These are phyloP conservation scores for Agapanthus africanus DNA, from an alignment of 106 monocot species.

Conservation along the genomic window DNA sequence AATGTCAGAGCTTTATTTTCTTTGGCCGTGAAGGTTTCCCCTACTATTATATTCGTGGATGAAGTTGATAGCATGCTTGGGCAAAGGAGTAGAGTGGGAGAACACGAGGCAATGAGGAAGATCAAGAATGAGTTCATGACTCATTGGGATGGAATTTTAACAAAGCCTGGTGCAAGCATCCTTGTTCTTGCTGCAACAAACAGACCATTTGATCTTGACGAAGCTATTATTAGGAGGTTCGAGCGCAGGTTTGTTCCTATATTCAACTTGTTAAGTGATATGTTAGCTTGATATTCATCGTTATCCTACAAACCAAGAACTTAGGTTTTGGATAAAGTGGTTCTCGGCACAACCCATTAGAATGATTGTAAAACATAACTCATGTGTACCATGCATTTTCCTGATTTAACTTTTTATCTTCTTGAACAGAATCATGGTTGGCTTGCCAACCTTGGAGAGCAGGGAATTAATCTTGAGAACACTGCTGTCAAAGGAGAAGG, in stretches of 20 bases:
- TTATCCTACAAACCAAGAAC: background rate
- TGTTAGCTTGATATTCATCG: background rate
- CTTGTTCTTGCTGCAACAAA: conserved; percentile 62
- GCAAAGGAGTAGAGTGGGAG: conserved; percentile 28
- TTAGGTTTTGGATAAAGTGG: background rate
- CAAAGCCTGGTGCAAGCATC: conserved; percentile 33
- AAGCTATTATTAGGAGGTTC: conserved; percentile 54
- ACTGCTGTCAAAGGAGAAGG: conserved; percentile 43
- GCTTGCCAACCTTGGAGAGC: conserved; percentile 37
- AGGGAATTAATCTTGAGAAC: conserved; percentile 42
- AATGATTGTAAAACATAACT: background rate
- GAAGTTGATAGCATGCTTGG: conserved; percentile 66
- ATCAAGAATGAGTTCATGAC: conserved; percentile 61
- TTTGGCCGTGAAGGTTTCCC: conserved; percentile 45
- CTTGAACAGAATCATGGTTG: conserved; percentile 47
- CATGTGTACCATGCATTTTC: background rate
- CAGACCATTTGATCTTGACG: conserved; percentile 57
- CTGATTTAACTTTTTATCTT: background rate
- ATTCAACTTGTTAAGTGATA: background rate
- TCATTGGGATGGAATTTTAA: conserved; percentile 54
- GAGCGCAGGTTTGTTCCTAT: conserved; percentile 39
- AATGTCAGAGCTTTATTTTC: conserved; percentile 46
- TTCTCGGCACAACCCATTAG: background rate
- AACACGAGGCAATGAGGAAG: conserved; percentile 46
- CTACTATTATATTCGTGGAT: conserved; percentile 57